phyloP scores from a whole-genome alignment of 2,329 filamentous ascomycete species.

The Monosporascus ibericus region DNA sequence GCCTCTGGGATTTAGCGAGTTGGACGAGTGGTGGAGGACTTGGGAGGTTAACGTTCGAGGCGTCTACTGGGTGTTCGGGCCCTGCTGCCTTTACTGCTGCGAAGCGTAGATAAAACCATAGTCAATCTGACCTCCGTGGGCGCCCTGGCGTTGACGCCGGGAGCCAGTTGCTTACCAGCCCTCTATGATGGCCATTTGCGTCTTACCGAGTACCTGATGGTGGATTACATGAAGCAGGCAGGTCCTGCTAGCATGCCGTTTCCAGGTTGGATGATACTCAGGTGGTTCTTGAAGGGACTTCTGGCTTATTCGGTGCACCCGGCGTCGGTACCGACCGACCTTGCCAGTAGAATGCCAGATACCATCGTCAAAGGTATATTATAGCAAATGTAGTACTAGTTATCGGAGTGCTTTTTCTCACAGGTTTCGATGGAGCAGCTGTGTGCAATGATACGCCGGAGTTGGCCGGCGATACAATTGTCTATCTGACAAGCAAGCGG shows the following conservation, averaged over 20 bases:
- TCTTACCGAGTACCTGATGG: conserved; percentile 41
- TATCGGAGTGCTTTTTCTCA: too few species aligned
- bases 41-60: conserved; percentile 48
- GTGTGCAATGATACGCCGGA: conserved; percentile 19
- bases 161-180: conserved; percentile 37
- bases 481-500: conserved; percentile 34
- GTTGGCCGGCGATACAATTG: conserved; percentile 36
- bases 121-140: conserved; percentile 42
- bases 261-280: conserved; percentile 25
- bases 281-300: conserved; percentile 9
- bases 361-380: too few species aligned
- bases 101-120: conserved; percentile 32
- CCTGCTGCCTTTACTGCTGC: conserved; percentile 42
- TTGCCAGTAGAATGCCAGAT: too few species aligned
- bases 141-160: conserved; percentile 27
- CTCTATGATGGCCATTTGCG: conserved; percentile 43
- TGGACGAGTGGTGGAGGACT: conserved; percentile 38
- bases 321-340: too few species aligned
- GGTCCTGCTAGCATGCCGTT: conserved; percentile 21
- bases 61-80: conserved; percentile 34
- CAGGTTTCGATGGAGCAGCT: too few species aligned
- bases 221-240: conserved; percentile 38
- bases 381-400: too few species aligned
- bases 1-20: conserved; percentile 30
- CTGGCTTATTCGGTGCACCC: conserved; percentile 14